A percentile compares a stretch with the other conserved stretches of the same genome.
Conservation (phyloP, 352 stramenopile genomes). For the Phytophthora crassamura region DNA sequence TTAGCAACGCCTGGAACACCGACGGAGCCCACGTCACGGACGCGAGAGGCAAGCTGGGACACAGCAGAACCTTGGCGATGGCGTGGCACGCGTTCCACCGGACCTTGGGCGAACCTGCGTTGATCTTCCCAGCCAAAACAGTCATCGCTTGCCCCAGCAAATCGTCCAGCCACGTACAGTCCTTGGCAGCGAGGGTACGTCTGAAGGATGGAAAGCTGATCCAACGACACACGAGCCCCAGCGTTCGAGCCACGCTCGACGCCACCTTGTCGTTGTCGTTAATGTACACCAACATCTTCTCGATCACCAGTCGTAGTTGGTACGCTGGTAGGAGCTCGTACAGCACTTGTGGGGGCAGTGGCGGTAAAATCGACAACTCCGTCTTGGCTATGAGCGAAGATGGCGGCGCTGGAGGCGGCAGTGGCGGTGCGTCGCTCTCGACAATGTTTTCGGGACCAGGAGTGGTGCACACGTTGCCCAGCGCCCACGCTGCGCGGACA, state of each 20-base stretch:
- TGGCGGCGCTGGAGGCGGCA: constrained; percentile 14
- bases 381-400: constrained; percentile 20
- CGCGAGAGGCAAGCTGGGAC: constrained; percentile 75
- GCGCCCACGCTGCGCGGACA: constrained; percentile 81
- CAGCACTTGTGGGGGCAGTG: constrained; percentile 39
- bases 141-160: constrained; percentile 75
- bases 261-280: constrained; percentile 91
- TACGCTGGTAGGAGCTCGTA: constrained; percentile 74
- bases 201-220: constrained; percentile 76
- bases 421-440: constrained; percentile 12
- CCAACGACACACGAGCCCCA: constrained; percentile 85
- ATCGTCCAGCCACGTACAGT: constrained; percentile 50
- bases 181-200: constrained; percentile 37
- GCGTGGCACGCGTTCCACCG: constrained; percentile 90
- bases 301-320: constrained; percentile 71
- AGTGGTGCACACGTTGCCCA: constrained; percentile 89
- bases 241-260: constrained; percentile 81
- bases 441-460: constrained; percentile 61
- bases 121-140: constrained; percentile 76
- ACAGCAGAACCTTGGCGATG: constrained; percentile 88
- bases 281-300: constrained; percentile 87
- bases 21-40: constrained; percentile 78
- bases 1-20: constrained; percentile 82
- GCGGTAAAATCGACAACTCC: constrained; percentile 18
- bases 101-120: constrained; percentile 83